A percentile compares a stretch with the other conserved stretches of the same genome.
Evolutionary conservation across 345 rosid species (phyloP).

Genomic region (Aquilaria yunnanensis): DNA sequence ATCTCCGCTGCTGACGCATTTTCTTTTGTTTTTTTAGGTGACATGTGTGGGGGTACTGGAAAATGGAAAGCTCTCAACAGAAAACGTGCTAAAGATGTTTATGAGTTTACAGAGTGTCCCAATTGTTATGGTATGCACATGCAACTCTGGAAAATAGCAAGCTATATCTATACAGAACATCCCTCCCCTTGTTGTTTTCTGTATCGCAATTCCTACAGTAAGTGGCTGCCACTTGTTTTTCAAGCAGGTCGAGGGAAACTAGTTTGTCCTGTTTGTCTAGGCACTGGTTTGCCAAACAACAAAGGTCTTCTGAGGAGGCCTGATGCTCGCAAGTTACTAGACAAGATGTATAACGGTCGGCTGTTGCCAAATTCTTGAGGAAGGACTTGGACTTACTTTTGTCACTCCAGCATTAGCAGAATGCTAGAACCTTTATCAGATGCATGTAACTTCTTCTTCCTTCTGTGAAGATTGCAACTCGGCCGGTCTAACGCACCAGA

Average conservation of each 20-base stretch:
- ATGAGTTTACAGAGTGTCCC: slow-evolving; percentile 93
- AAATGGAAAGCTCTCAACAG: slow-evolving; percentile 97
- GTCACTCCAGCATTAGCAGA: too few species aligned
- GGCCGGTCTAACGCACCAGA: too few species aligned
- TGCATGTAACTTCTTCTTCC: too few species aligned
- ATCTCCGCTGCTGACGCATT: background rate
- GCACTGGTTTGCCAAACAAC: slow-evolving; percentile 89
- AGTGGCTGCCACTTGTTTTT: slow-evolving; percentile 7
- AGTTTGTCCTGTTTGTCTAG: slow-evolving; percentile 88
- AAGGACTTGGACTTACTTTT: slow-evolving; percentile 9
- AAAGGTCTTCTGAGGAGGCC: slow-evolving; percentile 94
- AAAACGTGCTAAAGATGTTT: slow-evolving; percentile 94
- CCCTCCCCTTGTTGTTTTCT: background rate
- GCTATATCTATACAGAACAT: background rate
- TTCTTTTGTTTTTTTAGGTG: slow-evolving; percentile 45
- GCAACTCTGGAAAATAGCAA: too few species aligned
- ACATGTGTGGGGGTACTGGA: slow-evolving; percentile 99
- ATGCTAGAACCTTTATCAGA: too few species aligned
- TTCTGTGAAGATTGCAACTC: too few species aligned
- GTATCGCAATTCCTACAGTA: background rate
- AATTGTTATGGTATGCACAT: slow-evolving; percentile 71
- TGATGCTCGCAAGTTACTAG: slow-evolving; percentile 71
- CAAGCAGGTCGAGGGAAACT: slow-evolving; percentile 87
- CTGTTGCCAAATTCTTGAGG: slow-evolving; percentile 66
- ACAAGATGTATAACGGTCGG: slow-evolving; percentile 93